Percentiles rank a stretch among this genome's conserved stretches.
Evolutionary conservation across 805 yeast species (phyloP).

Genomic region (Myxozyma geophila): DNA sequence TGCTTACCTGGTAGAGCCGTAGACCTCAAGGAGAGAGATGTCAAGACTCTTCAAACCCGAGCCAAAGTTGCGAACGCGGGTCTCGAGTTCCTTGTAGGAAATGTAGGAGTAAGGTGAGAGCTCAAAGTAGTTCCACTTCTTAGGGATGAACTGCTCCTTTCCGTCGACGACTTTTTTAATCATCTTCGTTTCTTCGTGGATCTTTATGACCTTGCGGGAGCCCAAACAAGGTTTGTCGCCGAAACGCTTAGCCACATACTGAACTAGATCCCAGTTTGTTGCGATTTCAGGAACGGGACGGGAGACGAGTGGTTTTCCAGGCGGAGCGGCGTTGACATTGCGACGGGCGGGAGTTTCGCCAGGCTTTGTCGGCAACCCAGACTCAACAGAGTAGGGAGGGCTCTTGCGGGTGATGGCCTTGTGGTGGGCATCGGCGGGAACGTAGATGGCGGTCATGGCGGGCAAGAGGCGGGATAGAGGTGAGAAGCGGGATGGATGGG

Average conservation of each 20-base stretch:
- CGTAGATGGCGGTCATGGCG: constrained; percentile 23
- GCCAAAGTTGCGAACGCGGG: constrained; percentile 60
- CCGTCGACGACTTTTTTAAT: constrained; percentile 82
- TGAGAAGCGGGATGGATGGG: not conserved
- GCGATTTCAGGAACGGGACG: constrained; percentile 67
- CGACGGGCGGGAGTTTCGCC: constrained; percentile 33
- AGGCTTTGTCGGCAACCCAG: constrained; percentile 22
- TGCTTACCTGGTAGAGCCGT: constrained; percentile 67
- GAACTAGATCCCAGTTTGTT: constrained; percentile 71
- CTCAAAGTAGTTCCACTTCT: constrained; percentile 88
- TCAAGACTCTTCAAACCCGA: constrained; percentile 80
- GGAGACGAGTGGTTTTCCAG: constrained; percentile 47
- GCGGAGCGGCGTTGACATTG: constrained; percentile 22
- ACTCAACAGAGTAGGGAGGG: constrained; percentile 32
- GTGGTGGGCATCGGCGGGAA: constrained; percentile 32
- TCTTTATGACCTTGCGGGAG: constrained; percentile 74
- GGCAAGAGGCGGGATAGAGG: not conserved
- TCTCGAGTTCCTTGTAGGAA: constrained; percentile 61
- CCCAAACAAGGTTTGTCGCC: constrained; percentile 66
- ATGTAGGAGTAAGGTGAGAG: constrained; percentile 70
- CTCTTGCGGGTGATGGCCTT: constrained; percentile 16
- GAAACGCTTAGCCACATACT: constrained; percentile 63
- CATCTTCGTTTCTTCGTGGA: constrained; percentile 75
- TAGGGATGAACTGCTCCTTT: constrained; percentile 68
- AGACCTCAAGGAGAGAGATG: constrained; percentile 71